Evolutionary conservation across 2,329 filamentous ascomycete genomes (phyloP).

Genomic region (Bipolaris zeicola): DNA sequence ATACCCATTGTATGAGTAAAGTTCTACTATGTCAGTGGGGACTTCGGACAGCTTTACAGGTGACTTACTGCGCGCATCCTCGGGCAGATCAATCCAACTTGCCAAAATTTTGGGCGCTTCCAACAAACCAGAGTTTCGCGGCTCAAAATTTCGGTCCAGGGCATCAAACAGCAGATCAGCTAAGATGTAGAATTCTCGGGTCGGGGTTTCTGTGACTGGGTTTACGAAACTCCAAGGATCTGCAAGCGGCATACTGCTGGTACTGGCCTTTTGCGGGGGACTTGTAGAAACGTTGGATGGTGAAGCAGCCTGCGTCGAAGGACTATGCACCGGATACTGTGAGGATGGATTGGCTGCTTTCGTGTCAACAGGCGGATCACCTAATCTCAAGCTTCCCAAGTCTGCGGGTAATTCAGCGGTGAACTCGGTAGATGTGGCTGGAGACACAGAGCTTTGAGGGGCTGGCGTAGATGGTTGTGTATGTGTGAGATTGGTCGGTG

Average conservation of each 20-base stretch:
- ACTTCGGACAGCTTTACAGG: background rate
- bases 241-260: conserved; percentile 34
- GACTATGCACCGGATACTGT: background rate
- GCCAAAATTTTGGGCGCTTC: conserved; percentile 43
- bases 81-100: conserved; percentile 37
- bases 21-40: conserved; percentile 2
- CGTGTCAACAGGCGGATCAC: conserved; percentile 13
- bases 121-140: conserved; percentile 41
- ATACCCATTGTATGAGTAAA: conserved; percentile 40
- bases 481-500: background rate
- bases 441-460: background rate
- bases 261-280: conserved; percentile 38
- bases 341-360: background rate
- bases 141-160: conserved; percentile 42
- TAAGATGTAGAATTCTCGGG: conserved; percentile 46
- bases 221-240: conserved; percentile 47
- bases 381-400: conserved; percentile 31
- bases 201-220: conserved; percentile 39
- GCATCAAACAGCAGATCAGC: conserved; percentile 45
- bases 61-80: conserved; percentile 38
- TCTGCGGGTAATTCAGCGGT: conserved; percentile 45
- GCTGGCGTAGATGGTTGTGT: background rate
- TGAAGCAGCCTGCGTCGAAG: background rate
- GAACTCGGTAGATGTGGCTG: conserved; percentile 31
- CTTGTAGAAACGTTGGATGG: background rate